Base-by-base conservation (phyloP, 2,329 filamentous ascomycete genomes). In the Botrytis deweyae region DNA sequence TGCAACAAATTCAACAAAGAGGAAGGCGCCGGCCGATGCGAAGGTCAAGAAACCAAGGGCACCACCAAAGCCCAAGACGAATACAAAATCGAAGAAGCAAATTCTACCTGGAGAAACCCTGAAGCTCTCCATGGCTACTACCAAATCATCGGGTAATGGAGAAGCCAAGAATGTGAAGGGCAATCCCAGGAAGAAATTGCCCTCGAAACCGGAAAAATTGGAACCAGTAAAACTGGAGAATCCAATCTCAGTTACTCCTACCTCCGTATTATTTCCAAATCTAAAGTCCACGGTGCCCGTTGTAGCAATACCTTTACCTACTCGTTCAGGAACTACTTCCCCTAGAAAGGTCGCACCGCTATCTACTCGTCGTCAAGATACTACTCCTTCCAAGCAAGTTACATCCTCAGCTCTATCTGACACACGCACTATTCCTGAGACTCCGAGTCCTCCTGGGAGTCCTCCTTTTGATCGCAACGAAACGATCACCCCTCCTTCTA, bases 51-150 rank as follows among this genome's bases (percentile, higher is more conserved):
- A 73, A 52, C 58, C 67, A 22, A 71, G 58, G 12, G 66, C 46
- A 46, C 46, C 72, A 12, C 22, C 49, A 38, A 73, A 70, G 22
- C 59, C 59, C 40, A 73, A 58, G 38, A 42, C 22, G 22, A 72
- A n/a, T n/a, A 38, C 76, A 29, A 87, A 84, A 77, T 76, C 83
- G 64, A 89, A 86, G 79, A 89, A 90, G 78, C 85, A 84, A 76
- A 86, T 84, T 75, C 84, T 91, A 20, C 75, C 77, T 22, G 80
- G 78, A n/a, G 77, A 75, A 61, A 59, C 78, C 36, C n/a, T 72
- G 42, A 74, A 74, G 46, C 38, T 68, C 22, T 42, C 70, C 49
- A 46, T 69, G 46, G 22, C 69, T 42, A 38, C 73, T 40, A 70
- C 68, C n/a, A 76, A 77, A 42, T 42, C 67, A 33, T 52, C 69